phyloP scores from a whole-genome alignment of 2,329 filamentous ascomycete species.

The Hypoxylon sp. region DNA sequence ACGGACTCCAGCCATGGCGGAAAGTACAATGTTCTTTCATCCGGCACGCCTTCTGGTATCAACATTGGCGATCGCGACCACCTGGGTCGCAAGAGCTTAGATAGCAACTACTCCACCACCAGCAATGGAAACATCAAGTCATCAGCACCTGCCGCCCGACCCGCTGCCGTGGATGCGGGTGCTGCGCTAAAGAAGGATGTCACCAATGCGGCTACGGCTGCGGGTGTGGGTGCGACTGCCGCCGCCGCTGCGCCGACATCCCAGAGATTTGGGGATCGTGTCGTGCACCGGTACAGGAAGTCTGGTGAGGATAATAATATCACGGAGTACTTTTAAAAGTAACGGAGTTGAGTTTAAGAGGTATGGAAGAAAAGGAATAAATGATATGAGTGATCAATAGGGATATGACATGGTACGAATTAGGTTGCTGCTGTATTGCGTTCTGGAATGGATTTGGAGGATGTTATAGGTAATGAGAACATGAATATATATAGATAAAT shows the following conservation, averaged over 20 bases:
- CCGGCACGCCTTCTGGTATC: conserved; percentile 41
- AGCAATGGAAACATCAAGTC: not conserved
- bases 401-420: not conserved
- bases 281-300: conserved; percentile 41
- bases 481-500: not conserved
- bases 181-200: conserved; percentile 1
- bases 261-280: conserved; percentile 7
- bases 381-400: not conserved
- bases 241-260: conserved; percentile 6
- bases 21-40: conserved; percentile 38
- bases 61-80: conserved; percentile 36
- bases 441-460: not conserved
- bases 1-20: conserved; percentile 37
- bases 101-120: not conserved
- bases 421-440: not conserved
- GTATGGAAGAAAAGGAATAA: not conserved
- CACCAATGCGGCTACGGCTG: not conserved
- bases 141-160: not conserved
- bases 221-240: conserved; percentile 7
- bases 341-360: not conserved
- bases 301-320: conserved; percentile 48
- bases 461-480: not conserved
- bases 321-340: conserved; percentile 37
- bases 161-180: not conserved
- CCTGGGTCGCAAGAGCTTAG: not conserved